Evolutionary conservation across 2,329 filamentous ascomycete species (phyloP).

Genomic region (Diplodia corticola): DNA sequence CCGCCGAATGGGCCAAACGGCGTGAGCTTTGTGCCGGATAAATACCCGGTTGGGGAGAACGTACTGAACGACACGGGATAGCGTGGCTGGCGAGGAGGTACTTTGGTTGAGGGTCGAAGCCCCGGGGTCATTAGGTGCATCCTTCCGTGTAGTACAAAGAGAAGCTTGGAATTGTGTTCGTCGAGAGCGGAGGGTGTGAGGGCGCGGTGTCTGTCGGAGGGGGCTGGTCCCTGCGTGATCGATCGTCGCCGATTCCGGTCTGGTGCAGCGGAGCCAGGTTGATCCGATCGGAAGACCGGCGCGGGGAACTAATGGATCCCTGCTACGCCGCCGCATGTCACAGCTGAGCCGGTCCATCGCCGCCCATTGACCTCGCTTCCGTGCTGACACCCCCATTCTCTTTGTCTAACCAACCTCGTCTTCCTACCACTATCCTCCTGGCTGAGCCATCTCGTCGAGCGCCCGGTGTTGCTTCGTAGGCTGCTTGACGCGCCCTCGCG

Average conservation of each 20-base stretch:
- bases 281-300: conserved; percentile 5
- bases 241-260: background rate
- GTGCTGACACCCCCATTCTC: background rate
- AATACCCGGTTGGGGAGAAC: background rate
- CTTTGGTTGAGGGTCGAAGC: background rate
- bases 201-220: background rate
- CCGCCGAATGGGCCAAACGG: background rate
- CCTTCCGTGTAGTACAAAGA: background rate
- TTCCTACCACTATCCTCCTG: background rate
- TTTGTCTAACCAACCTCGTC: background rate
- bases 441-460: background rate
- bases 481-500: background rate
- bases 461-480: background rate
- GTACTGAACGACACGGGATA: background rate
- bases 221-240: conserved; percentile 7
- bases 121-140: too few relatives aligned
- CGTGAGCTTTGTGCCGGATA: background rate
- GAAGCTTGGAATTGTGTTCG: background rate
- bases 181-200: background rate
- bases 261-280: conserved; percentile 4
- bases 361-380: background rate
- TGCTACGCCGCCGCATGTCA: conserved; percentile 1
- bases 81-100: too few relatives aligned
- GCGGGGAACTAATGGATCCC: conserved; percentile 9
- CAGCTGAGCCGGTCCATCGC: conserved; percentile 1